These are phyloP conservation scores for Leccinellum rugosiceps DNA, from an alignment of 768 basidiomycete genomes.

Conservation along the genomic window DNA sequence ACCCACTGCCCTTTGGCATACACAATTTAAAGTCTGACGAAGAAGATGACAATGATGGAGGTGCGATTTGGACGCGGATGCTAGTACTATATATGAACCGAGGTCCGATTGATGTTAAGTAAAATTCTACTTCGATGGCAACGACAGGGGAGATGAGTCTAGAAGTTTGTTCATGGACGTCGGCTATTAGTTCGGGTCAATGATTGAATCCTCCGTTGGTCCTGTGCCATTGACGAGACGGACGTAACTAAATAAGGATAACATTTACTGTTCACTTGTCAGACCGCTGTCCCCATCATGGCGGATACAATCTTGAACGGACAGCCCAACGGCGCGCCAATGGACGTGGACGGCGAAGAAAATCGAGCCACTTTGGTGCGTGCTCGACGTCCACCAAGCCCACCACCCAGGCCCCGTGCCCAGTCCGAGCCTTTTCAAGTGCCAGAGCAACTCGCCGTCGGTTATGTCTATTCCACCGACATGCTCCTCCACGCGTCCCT, in stretches of 20 bases:
- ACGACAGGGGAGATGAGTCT: background rate
- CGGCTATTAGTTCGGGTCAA: background rate
- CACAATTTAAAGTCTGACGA: no score
- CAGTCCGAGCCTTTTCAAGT: conserved; percentile 32
- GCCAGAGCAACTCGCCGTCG: conserved; percentile 44
- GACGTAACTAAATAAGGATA: background rate
- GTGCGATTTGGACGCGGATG: background rate
- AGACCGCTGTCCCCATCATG: background rate
- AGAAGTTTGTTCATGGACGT: background rate
- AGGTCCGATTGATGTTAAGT: background rate
- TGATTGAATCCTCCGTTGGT: background rate
- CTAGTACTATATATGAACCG: background rate
- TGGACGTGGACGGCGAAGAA: conserved; percentile 29
- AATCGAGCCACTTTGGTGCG: background rate
- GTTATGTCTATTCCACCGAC: conserved; percentile 80
- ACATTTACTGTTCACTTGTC: background rate
- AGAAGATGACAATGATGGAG: no score
- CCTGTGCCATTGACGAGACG: background rate
- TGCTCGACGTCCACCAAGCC: conserved; percentile 19
- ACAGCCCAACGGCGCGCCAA: conserved; percentile 19
- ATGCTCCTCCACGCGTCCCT: conserved; percentile 83
- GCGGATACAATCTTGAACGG: conserved; percentile 15
- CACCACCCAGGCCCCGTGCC: conserved; percentile 19
- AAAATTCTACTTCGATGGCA: background rate
- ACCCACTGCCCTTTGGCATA: no score